These are phyloP conservation scores for Trichoderma aggressivum DNA, from an alignment of 2,329 filamentous ascomycete species.

Conservation along the genomic window DNA sequence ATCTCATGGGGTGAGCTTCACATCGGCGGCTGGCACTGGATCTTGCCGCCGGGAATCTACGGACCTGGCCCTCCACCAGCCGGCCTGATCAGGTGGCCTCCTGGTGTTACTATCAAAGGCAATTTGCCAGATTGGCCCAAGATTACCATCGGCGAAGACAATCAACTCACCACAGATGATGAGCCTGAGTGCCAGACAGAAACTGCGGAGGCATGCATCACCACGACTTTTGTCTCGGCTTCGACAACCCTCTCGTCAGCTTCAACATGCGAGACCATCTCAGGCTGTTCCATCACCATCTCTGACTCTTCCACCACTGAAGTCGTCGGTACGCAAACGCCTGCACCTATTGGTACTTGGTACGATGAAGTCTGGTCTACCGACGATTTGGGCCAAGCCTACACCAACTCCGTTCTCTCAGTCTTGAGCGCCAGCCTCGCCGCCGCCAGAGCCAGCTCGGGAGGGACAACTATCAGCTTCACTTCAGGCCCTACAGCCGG, in stretches of 20 bases:
- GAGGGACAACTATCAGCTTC: neutral
- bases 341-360: neutral
- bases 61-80: neutral
- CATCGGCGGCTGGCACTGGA: neutral
- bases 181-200: neutral
- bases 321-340: neutral
- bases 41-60: neutral
- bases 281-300: neutral
- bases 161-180: neutral
- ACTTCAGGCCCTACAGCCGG: neutral
- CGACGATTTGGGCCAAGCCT: neutral
- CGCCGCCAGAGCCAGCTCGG: neutral
- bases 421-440: neutral
- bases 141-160: neutral
- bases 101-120: neutral
- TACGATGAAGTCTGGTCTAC: neutral
- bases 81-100: neutral
- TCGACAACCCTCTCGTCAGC: neutral
- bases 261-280: neutral
- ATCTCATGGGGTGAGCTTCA: neutral
- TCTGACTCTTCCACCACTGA: neutral
- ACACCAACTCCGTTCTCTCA: neutral
- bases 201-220: neutral
- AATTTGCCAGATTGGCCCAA: neutral
- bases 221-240: neutral